Conservation (phyloP, 1,284 basidiomycete genomes). For the Cryptococcus sp. region DNA sequence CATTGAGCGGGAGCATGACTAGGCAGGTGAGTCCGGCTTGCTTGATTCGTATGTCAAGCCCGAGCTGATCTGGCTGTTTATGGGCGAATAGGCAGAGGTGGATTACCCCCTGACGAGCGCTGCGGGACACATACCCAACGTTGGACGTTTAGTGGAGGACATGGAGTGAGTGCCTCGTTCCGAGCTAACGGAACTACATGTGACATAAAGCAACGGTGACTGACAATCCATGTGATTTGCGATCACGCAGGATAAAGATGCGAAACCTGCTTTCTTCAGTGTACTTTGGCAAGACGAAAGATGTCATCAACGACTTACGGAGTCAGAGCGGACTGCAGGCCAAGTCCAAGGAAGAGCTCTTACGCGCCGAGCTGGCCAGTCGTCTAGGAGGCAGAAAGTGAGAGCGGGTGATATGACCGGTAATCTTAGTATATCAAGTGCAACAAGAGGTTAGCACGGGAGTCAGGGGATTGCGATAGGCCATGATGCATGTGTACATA, state of each 20-base stretch:
- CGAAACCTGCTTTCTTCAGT: conserved; percentile 94
- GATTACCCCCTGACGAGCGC: conserved; percentile 76
- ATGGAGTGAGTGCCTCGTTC: conserved; percentile 65
- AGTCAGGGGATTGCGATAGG: too few species aligned
- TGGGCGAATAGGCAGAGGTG: conserved; percentile 67
- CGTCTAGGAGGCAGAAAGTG: conserved; percentile 41
- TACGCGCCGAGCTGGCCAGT: conserved; percentile 92
- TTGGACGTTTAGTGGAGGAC: conserved; percentile 93
- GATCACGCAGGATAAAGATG: conserved; percentile 73
- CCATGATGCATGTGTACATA: too few species aligned
- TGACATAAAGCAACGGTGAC: neutral
- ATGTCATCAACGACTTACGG: conserved; percentile 88
- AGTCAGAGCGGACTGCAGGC: conserved; percentile 84
- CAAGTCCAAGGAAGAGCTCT: conserved; percentile 73
- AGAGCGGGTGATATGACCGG: neutral
- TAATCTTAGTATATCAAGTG: too few species aligned
- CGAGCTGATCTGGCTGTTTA: too few species aligned
- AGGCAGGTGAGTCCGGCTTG: conserved; percentile 66
- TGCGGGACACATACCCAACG: conserved; percentile 85
- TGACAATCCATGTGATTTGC: neutral
- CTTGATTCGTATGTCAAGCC: too few species aligned
- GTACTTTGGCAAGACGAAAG: conserved; percentile 97
- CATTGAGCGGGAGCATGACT: conserved; percentile 93
- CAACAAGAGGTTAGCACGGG: too few species aligned
- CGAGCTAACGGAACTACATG: neutral